Conservation (phyloP, 495 filamentous ascomycete genomes). For the Tuber umbilicatum region DNA sequence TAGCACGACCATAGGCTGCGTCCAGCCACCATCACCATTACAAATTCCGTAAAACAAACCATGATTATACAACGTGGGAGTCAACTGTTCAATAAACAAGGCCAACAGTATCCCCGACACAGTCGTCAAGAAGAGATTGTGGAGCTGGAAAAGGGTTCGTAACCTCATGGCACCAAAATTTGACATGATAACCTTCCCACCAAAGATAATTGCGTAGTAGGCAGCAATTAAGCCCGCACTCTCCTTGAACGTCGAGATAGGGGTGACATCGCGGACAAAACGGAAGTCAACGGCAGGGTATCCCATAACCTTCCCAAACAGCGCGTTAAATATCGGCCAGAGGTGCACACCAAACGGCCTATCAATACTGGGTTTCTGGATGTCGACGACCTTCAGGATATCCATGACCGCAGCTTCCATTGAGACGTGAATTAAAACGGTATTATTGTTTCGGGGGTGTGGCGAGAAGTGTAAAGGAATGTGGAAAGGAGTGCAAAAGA, state of each 20-base stretch:
- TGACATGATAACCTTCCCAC: slow-evolving; percentile 67
- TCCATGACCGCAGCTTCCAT: slow-evolving; percentile 47
- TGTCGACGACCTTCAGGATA: slow-evolving; percentile 51
- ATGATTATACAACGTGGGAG: slow-evolving; percentile 59
- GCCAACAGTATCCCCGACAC: slow-evolving; percentile 61
- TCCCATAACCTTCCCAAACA: slow-evolving; percentile 65
- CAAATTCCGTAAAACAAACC: slow-evolving; percentile 71
- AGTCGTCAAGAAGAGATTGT: slow-evolving; percentile 72
- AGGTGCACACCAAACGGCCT: slow-evolving; percentile 83
- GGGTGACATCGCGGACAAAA: slow-evolving; percentile 60
- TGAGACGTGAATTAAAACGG: slow-evolving; percentile 9
- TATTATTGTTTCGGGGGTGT: slow-evolving; percentile 4
- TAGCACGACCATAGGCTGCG: slow-evolving; percentile 63
- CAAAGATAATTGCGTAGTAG: slow-evolving; percentile 71
- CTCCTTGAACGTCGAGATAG: slow-evolving; percentile 64
- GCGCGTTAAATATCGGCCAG: slow-evolving; percentile 91
- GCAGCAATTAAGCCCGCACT: slow-evolving; percentile 57
- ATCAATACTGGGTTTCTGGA: slow-evolving; percentile 71
- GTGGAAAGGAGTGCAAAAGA: slow-evolving; percentile 12
- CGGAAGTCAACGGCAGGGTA: slow-evolving; percentile 64
- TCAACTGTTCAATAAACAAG: slow-evolving; percentile 67
- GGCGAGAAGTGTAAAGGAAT: slow-evolving; percentile 31
- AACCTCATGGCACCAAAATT: slow-evolving; percentile 61
- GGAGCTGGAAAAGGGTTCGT: slow-evolving; percentile 63
- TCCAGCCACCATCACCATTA: slow-evolving; percentile 66